Percentiles rank a stretch among this genome's conserved stretches.
These are phyloP conservation scores for Prunus yedoensis DNA, from an alignment of 331 rosid genomes.

Conservation along the genomic window DNA sequence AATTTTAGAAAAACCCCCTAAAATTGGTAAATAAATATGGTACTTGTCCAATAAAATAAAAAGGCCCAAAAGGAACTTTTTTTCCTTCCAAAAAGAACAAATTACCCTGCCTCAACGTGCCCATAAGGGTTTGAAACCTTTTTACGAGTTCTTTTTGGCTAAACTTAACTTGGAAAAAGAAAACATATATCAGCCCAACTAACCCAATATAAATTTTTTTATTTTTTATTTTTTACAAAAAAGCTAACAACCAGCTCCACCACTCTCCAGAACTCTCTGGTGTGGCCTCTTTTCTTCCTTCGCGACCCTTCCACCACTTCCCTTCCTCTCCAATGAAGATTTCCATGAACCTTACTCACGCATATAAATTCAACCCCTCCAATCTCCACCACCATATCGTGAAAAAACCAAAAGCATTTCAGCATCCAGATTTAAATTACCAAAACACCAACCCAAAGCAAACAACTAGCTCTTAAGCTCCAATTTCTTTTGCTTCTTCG, in stretches of 20 bases:
- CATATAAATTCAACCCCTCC: not conserved
- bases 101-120: too few relatives aligned
- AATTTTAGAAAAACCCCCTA: too few relatives aligned
- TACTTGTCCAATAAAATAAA: too few relatives aligned
- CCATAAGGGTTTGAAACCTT: too few relatives aligned
- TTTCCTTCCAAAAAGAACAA: too few relatives aligned
- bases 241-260: not conserved
- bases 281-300: not conserved
- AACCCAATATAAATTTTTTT: too few relatives aligned
- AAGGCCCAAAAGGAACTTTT: too few relatives aligned
- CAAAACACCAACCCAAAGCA: not conserved
- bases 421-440: not conserved
- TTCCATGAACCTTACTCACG: not conserved
- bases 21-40: too few relatives aligned
- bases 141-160: too few relatives aligned
- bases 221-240: too few relatives aligned
- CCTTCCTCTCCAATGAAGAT: not conserved
- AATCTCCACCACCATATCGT: not conserved
- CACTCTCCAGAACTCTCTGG: conserved; percentile 22
- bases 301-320: conserved; percentile 19
- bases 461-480: not conserved
- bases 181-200: too few relatives aligned
- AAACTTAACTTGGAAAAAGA: too few relatives aligned
- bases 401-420: not conserved
- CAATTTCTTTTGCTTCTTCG: not conserved